Evolutionary conservation across 768 basidiomycete genomes (phyloP).

Genomic region (Amanita pseudoporphyria): DNA sequence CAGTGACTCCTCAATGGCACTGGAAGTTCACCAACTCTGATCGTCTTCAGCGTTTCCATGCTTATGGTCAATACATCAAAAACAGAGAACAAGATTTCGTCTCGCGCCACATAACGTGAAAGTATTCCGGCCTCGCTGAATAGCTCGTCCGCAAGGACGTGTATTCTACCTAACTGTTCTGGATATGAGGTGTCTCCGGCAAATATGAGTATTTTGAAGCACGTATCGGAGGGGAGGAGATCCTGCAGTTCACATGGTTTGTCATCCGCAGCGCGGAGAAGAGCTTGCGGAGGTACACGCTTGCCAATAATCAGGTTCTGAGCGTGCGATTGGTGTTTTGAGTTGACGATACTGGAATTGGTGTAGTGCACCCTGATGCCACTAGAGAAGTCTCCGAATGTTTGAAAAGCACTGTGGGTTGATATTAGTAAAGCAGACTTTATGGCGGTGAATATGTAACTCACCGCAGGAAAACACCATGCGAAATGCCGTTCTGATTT

Average conservation of each 20-base stretch:
- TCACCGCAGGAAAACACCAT: slow-evolving; percentile 40
- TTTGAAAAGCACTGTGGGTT: slow-evolving; percentile 34
- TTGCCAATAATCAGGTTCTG: slow-evolving; percentile 36
- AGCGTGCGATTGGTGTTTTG: slow-evolving; percentile 27
- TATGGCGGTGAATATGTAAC: background rate
- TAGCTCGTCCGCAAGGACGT: background rate
- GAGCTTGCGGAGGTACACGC: slow-evolving; percentile 39
- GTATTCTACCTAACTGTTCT: background rate
- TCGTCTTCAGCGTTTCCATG: slow-evolving; percentile 25
- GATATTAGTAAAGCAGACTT: background rate
- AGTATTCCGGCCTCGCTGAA: slow-evolving; percentile 21
- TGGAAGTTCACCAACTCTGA: slow-evolving; percentile 39
- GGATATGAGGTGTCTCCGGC: slow-evolving; percentile 27
- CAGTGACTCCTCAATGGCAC: slow-evolving; percentile 41
- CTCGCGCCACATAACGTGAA: slow-evolving; percentile 18
- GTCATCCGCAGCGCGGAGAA: slow-evolving; percentile 41
- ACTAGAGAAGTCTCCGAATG: slow-evolving; percentile 44
- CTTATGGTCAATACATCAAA: slow-evolving; percentile 37
- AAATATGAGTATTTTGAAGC: slow-evolving; percentile 49
- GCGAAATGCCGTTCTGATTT: slow-evolving; percentile 39
- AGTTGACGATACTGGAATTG: slow-evolving; percentile 33
- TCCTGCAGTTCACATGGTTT: slow-evolving; percentile 46
- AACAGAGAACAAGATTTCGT: slow-evolving; percentile 21
- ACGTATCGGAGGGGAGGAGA: slow-evolving; percentile 37
- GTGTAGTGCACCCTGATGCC: slow-evolving; percentile 47